phyloP scores from a whole-genome alignment of 371 early-diverging fungal genomes.

The Apophysomyces trapeziformis region DNA sequence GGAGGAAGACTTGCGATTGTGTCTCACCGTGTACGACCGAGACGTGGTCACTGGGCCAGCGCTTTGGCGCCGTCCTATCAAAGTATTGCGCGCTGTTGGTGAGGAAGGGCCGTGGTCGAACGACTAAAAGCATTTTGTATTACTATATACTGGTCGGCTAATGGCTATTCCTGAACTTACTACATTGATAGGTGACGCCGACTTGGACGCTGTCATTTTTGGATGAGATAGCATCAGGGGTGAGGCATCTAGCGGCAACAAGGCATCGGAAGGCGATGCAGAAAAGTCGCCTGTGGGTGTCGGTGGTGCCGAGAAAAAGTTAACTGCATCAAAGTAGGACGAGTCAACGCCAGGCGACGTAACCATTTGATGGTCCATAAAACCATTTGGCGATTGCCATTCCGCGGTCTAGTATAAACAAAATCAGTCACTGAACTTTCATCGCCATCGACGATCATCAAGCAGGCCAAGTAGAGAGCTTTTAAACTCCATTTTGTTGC shows the following conservation, averaged over 20 bases:
- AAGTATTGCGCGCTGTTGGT: slow-evolving; percentile 3
- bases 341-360: neutral
- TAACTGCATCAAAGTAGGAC: slow-evolving; percentile 5
- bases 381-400: slow-evolving; percentile 8
- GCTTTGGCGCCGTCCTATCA: slow-evolving; percentile 5
- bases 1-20: slow-evolving; percentile 36
- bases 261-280: slow-evolving; percentile 3
- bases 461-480: neutral
- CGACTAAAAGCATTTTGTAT: slow-evolving; percentile 3
- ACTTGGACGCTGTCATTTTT: slow-evolving; percentile 4
- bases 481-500: slow-evolving; percentile 1
- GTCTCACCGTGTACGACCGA: slow-evolving; percentile 11
- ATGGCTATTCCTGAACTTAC: neutral
- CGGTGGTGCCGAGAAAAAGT: slow-evolving; percentile 6
- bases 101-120: slow-evolving; percentile 1
- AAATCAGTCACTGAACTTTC: neutral
- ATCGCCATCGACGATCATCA: neutral
- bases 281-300: slow-evolving; percentile 4
- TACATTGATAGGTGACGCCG: slow-evolving; percentile 1
- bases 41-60: slow-evolving; percentile 11
- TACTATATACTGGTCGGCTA: neutral
- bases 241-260: slow-evolving; percentile 2
- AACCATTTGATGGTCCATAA: slow-evolving; percentile 8
- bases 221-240: neutral
- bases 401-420: neutral